Percentiles rank a stretch among this genome's conserved stretches.
These are phyloP conservation scores for Auricularia sp. DNA, from an alignment of 768 basidiomycete species.

Conservation along the genomic window DNA sequence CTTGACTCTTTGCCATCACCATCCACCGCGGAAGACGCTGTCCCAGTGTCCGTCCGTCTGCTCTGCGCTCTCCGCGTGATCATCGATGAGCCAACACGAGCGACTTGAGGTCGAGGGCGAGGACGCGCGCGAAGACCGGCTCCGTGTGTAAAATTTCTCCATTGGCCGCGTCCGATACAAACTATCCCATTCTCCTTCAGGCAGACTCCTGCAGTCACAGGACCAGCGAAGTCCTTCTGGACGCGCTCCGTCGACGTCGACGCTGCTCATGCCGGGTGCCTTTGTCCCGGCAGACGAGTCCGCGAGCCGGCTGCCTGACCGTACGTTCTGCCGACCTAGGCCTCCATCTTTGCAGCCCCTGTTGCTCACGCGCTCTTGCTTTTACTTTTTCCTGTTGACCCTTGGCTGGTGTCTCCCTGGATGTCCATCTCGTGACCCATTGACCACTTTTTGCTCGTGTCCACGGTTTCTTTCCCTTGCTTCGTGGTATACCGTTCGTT, in stretches of 20 bases:
- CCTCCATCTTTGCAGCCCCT: neutral
- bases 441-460: too few relatives aligned
- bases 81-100: neutral
- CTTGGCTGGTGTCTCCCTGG: neutral
- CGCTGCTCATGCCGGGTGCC: neutral
- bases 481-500: too few relatives aligned
- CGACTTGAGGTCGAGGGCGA: slow-evolving; percentile 9
- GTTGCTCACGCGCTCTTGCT: neutral
- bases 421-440: neutral
- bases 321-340: neutral
- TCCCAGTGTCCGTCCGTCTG: too few relatives aligned
- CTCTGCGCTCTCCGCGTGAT: too few relatives aligned
- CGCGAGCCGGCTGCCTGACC: neutral
- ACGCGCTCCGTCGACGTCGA: slow-evolving; percentile 2
- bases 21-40: too few relatives aligned
- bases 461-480: too few relatives aligned
- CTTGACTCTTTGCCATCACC: too few relatives aligned
- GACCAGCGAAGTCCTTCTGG: neutral
- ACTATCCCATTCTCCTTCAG: neutral
- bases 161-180: neutral
- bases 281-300: neutral
- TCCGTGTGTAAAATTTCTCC: slow-evolving; percentile 2
- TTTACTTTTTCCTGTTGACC: neutral
- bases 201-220: slow-evolving; percentile 1
- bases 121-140: slow-evolving; percentile 1